Percentiles rank a stretch among this genome's conserved stretches.
phyloP scores from a whole-genome alignment of 2,329 filamentous ascomycete genomes.

The Canariomyces notabilis region DNA sequence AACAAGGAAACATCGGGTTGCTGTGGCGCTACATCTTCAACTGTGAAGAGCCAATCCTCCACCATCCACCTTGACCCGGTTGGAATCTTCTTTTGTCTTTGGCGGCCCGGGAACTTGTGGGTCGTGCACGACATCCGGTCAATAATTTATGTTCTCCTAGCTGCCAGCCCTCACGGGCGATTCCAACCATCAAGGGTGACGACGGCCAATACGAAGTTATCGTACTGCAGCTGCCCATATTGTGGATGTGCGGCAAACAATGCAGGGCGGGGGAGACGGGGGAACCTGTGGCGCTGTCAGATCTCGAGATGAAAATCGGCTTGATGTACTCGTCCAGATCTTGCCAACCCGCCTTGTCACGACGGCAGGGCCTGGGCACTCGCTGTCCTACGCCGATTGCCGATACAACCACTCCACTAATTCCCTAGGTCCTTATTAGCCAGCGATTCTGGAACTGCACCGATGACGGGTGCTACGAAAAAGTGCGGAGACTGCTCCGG shows the following conservation, averaged over 20 bases:
- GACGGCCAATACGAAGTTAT: conserved; percentile 2
- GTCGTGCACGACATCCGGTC: conserved; percentile 5
- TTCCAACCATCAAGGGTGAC: background rate
- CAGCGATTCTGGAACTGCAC: too few relatives aligned
- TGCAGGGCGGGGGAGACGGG: background rate
- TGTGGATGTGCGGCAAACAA: conserved; percentile 1
- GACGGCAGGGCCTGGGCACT: too few relatives aligned
- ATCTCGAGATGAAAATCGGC: too few relatives aligned
- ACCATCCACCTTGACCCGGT: background rate
- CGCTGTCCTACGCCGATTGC: too few relatives aligned
- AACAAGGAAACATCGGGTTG: conserved; percentile 17
- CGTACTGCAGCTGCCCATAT: conserved; percentile 11
- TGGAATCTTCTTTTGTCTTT: conserved; percentile 14
- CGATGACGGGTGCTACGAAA: too few relatives aligned
- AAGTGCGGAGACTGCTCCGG: background rate
- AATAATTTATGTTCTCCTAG: background rate
- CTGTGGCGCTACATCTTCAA: too few relatives aligned
- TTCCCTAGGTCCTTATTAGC: too few relatives aligned
- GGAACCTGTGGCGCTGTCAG: background rate
- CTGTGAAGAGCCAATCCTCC: too few relatives aligned
- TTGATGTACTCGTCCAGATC: background rate
- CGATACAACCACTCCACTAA: too few relatives aligned
- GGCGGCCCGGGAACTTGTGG: background rate
- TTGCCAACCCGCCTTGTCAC: background rate
- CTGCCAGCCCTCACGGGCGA: background rate